phyloP scores from a whole-genome alignment of 2,329 filamentous ascomycete genomes.

The Aaosphaeria arxii region DNA sequence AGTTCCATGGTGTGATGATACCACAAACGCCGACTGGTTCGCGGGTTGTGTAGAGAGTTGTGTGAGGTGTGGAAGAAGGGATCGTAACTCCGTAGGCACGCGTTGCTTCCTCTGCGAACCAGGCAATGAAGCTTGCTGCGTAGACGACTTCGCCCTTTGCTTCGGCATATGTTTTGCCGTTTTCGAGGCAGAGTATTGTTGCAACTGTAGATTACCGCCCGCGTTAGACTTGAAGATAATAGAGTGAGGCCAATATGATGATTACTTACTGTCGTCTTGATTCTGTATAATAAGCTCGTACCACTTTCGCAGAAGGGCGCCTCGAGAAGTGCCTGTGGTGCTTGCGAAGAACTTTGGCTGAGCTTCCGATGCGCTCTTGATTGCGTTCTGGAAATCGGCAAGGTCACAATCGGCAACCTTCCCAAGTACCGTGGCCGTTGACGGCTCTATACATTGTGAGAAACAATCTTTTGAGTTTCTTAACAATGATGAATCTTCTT shows the following conservation, averaged over 20 bases:
- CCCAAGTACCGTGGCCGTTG: neutral
- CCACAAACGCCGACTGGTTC: constrained; percentile 25
- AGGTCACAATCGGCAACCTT: neutral
- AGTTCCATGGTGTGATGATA: constrained; percentile 27
- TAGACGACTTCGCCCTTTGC: constrained; percentile 16
- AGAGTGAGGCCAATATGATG: neutral
- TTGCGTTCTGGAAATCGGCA: constrained; percentile 1
- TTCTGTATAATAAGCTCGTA: neutral
- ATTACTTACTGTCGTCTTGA: neutral
- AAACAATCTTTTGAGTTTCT: neutral
- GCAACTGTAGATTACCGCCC: neutral
- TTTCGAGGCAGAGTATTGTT: constrained; percentile 50
- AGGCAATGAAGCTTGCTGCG: constrained; percentile 16
- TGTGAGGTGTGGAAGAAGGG: constrained; percentile 6
- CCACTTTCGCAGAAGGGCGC: neutral
- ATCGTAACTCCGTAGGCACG: constrained; percentile 7
- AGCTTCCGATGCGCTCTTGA: neutral
- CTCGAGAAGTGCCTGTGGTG: neutral
- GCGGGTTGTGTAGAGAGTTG: constrained; percentile 17
- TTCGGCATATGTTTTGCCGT: constrained; percentile 69
- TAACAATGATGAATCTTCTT: neutral
- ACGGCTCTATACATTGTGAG: neutral
- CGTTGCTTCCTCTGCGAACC: constrained; percentile 19
- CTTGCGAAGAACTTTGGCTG: neutral
- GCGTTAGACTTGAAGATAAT: neutral